Evolutionary conservation across 1,139 yeast species (phyloP).

Genomic region (Sugiyamaella japonica): DNA sequence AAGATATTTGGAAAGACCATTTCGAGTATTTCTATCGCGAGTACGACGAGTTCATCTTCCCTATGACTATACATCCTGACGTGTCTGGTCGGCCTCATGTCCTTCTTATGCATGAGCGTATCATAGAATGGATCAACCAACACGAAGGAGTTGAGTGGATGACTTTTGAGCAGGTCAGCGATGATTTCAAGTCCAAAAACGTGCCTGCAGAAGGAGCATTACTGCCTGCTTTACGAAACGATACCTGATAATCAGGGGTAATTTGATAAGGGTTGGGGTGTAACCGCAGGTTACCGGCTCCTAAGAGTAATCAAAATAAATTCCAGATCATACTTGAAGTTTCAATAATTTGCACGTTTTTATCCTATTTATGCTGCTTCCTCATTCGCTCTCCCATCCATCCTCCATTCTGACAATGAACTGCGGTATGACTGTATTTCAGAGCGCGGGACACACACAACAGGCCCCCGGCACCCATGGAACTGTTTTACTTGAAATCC

Average conservation of each 20-base stretch:
- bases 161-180: slow-evolving; percentile 40
- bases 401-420: too few species aligned
- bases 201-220: slow-evolving; percentile 2
- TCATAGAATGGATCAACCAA: slow-evolving; percentile 39
- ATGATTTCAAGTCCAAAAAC: slow-evolving; percentile 33
- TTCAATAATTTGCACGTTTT: too few species aligned
- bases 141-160: slow-evolving; percentile 43
- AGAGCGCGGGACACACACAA: too few species aligned
- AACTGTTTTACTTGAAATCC: too few species aligned
- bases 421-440: too few species aligned
- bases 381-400: too few species aligned
- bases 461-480: too few species aligned
- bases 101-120: slow-evolving; percentile 39
- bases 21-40: slow-evolving; percentile 39
- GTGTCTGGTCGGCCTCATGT: slow-evolving; percentile 40
- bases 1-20: slow-evolving; percentile 37
- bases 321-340: too few species aligned
- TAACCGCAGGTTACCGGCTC: background rate
- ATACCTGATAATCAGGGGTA: background rate
- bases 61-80: slow-evolving; percentile 41
- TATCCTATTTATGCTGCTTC: too few species aligned
- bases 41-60: slow-evolving; percentile 40
- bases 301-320: too few species aligned
- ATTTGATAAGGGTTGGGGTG: background rate
- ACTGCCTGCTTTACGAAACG: background rate